Evolutionary conservation across 2,329 filamentous ascomycete genomes (phyloP).

Genomic region (Stylonectria norvegica): DNA sequence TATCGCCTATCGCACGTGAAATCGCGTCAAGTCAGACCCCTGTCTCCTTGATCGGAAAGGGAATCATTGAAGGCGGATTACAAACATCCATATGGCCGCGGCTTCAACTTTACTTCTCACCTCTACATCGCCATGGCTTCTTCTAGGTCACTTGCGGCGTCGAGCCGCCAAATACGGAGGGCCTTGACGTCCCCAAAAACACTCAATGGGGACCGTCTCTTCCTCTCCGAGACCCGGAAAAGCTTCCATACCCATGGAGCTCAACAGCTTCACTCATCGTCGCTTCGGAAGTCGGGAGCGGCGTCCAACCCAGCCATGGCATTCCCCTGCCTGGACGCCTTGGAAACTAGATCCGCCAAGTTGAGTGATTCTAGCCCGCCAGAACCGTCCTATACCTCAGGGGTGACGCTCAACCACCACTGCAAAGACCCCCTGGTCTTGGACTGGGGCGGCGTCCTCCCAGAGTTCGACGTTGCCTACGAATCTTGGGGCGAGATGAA

Average conservation of each 20-base stretch:
- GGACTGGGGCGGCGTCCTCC: slow-evolving; percentile 93
- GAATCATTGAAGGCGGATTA: slow-evolving; percentile 11
- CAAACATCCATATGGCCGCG: slow-evolving; percentile 19
- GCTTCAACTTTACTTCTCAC: slow-evolving; percentile 1
- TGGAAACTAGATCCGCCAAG: slow-evolving; percentile 73
- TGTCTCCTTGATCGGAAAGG: slow-evolving; percentile 8
- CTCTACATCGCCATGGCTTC: slow-evolving; percentile 17
- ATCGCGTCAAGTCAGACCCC: slow-evolving; percentile 24
- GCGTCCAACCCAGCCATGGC: slow-evolving; percentile 81
- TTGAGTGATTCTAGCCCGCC: slow-evolving; percentile 67
- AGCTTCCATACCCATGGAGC: not conserved
- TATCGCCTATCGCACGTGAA: no score
- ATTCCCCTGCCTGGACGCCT: slow-evolving; percentile 84
- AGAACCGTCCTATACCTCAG: slow-evolving; percentile 90
- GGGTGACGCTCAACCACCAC: slow-evolving; percentile 74
- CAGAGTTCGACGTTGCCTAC: slow-evolving; percentile 85
- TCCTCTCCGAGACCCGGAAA: slow-evolving; percentile 2
- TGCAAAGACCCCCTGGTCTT: slow-evolving; percentile 72
- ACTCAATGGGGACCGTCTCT: slow-evolving; percentile 5
- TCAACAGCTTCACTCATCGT: slow-evolving; percentile 23
- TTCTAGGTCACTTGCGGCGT: slow-evolving; percentile 17
- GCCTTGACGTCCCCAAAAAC: slow-evolving; percentile 4
- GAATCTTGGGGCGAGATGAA: slow-evolving; percentile 89
- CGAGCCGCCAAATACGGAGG: slow-evolving; percentile 17
- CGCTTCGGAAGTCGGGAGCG: slow-evolving; percentile 26